These are phyloP conservation scores for Pisolithus microcarpus DNA, from an alignment of 768 basidiomycete genomes.

Conservation along the genomic window DNA sequence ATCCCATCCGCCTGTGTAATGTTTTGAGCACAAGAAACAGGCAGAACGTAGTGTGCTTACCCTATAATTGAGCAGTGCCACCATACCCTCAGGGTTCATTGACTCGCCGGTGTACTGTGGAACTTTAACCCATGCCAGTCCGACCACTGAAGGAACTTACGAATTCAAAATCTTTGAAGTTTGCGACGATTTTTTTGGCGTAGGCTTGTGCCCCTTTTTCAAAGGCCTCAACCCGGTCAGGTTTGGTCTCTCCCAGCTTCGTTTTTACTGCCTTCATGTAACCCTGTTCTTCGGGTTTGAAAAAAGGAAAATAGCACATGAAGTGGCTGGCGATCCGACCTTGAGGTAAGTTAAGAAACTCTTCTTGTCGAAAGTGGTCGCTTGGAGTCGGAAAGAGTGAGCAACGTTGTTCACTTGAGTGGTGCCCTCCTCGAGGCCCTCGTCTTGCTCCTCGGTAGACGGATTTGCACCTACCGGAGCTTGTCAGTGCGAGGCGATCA, in stretches of 20 bases:
- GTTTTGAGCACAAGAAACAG: slow-evolving; percentile 5
- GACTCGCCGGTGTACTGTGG: slow-evolving; percentile 59
- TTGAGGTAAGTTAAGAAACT: slow-evolving; percentile 77
- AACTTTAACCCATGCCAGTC: not conserved
- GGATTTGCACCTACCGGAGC: slow-evolving; percentile 73
- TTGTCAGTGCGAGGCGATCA: slow-evolving; percentile 4
- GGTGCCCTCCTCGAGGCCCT: slow-evolving; percentile 76
- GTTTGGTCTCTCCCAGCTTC: slow-evolving; percentile 44
- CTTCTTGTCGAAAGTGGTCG: slow-evolving; percentile 86
- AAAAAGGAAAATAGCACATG: not conserved
- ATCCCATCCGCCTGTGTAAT: slow-evolving; percentile 58
- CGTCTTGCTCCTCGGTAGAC: slow-evolving; percentile 80
- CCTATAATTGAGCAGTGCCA: slow-evolving; percentile 92
- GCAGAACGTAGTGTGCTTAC: slow-evolving; percentile 32
- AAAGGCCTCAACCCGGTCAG: slow-evolving; percentile 64
- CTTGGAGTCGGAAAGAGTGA: slow-evolving; percentile 83
- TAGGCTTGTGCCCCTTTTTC: slow-evolving; percentile 71
- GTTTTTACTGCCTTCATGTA: slow-evolving; percentile 93
- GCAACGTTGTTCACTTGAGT: slow-evolving; percentile 80
- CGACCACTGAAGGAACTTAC: slow-evolving; percentile 36
- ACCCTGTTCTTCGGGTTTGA: slow-evolving; percentile 35
- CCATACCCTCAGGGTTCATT: slow-evolving; percentile 89
- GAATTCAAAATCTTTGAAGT: slow-evolving; percentile 94
- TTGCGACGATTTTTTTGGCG: slow-evolving; percentile 83
- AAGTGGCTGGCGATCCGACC: slow-evolving; percentile 31